These are phyloP conservation scores for Corymbia citriodora DNA, from an alignment of 441 rosid species.

Conservation along the genomic window DNA sequence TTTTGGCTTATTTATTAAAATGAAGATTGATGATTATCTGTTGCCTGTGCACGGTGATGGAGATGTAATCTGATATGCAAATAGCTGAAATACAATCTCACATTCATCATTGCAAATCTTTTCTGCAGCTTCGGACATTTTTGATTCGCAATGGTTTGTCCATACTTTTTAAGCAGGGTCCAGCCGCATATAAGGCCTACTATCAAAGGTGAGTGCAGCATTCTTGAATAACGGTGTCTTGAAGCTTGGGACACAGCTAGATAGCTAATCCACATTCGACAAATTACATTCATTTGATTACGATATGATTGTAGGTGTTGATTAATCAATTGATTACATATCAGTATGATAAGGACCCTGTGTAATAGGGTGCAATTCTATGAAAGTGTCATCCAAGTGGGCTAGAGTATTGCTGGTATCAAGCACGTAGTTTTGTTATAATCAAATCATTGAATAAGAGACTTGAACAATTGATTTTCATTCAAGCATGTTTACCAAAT, in stretches of 20 bases:
- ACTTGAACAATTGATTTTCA: not conserved
- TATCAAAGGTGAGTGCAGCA: slow-evolving; percentile 49
- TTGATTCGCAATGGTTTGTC: slow-evolving; percentile 95
- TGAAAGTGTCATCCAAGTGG: not conserved
- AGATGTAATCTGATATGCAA: not conserved
- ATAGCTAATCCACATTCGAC: not conserved
- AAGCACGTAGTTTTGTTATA: not conserved
- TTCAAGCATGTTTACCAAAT: not conserved
- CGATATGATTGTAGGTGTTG: not conserved
- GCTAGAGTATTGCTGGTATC: not conserved
- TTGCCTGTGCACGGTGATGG: not conserved
- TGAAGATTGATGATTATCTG: not conserved
- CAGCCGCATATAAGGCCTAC: slow-evolving; percentile 75
- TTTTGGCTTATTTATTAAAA: not conserved
- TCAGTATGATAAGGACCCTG: not conserved
- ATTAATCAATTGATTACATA: not conserved
- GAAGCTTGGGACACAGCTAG: not conserved
- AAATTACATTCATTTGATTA: not conserved
- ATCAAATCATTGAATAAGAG: not conserved
- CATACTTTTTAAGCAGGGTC: slow-evolving; percentile 82
- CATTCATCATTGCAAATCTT: not conserved
- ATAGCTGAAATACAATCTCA: not conserved
- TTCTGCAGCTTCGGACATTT: slow-evolving; percentile 80
- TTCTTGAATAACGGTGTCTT: not conserved
- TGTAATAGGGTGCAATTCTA: not conserved